phyloP scores from a whole-genome alignment of 495 filamentous ascomycete genomes.

The Pyronema domesticum region DNA sequence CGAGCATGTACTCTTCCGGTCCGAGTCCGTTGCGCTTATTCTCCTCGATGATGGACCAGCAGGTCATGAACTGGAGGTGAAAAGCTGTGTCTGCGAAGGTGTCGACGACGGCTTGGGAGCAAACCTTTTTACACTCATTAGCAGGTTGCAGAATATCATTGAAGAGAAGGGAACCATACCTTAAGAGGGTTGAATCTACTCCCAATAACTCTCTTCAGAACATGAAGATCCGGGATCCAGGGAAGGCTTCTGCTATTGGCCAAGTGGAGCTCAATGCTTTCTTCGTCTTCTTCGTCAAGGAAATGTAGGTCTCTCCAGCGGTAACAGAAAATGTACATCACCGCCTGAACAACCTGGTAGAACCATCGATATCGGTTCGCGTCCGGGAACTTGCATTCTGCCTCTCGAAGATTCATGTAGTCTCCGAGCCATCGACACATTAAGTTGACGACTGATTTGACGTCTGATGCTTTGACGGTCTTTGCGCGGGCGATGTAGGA shows the following conservation, averaged over 20 bases:
- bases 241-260: conserved; percentile 30
- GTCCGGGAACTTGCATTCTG: conserved; percentile 61
- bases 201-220: conserved; percentile 55
- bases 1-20: conserved; percentile 32
- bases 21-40: conserved; percentile 61
- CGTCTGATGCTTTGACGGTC: conserved; percentile 52
- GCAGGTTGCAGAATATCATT: conserved; percentile 60
- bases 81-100: conserved; percentile 77
- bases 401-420: conserved; percentile 45
- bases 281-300: conserved; percentile 30
- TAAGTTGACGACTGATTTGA: conserved; percentile 58
- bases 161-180: conserved; percentile 72
- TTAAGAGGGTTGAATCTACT: conserved; percentile 87
- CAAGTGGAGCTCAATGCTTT: conserved; percentile 35
- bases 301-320: conserved; percentile 75
- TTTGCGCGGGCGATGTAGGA: conserved; percentile 82
- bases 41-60: conserved; percentile 69
- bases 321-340: conserved; percentile 95
- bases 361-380: conserved; percentile 65
- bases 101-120: conserved; percentile 75
- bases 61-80: conserved; percentile 70
- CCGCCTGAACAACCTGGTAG: conserved; percentile 74
- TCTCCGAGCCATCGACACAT: conserved; percentile 55
- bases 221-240: conserved; percentile 57
- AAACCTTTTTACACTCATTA: conserved; percentile 56